A percentile compares a stretch with the other conserved stretches of the same genome.
Evolutionary conservation across 2,329 filamentous ascomycete species (phyloP).

Genomic region (Cordyceps javanica): DNA sequence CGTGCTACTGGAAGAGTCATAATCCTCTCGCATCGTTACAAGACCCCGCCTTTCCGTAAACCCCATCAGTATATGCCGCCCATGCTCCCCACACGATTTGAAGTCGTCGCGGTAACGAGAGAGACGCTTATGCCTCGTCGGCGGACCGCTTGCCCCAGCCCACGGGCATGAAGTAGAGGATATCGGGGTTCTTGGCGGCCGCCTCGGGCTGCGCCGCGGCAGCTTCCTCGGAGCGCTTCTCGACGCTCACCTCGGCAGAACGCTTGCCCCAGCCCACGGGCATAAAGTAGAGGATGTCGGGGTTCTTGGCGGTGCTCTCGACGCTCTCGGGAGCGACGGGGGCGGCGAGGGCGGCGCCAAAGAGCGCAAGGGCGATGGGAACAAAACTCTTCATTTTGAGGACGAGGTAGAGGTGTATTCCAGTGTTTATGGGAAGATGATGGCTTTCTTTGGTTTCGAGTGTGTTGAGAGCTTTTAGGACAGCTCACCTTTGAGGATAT

Average conservation of each 20-base stretch:
- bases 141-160: slow-evolving; percentile 6
- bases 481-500: too few relatives aligned
- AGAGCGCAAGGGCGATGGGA: slow-evolving; percentile 8
- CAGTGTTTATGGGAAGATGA: too few relatives aligned
- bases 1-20: too few relatives aligned
- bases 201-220: slow-evolving; percentile 3
- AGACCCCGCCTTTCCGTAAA: neutral
- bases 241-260: neutral
- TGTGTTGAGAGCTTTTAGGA: too few relatives aligned
- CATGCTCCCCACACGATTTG: neutral
- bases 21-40: neutral
- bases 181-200: neutral
- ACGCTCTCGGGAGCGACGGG: neutral
- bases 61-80: neutral
- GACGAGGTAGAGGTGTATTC: neutral
- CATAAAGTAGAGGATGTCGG: neutral
- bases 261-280: neutral
- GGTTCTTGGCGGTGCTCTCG: neutral
- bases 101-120: neutral
- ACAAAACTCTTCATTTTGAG: slow-evolving; percentile 10
- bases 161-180: slow-evolving; percentile 10
- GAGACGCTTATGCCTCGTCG: neutral
- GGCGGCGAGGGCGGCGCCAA: slow-evolving; percentile 9
- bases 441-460: too few relatives aligned
- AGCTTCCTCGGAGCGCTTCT: neutral